Base-by-base conservation (phyloP, 176 grass and related monocot genomes). In the Cenchrus purpureus region DNA sequence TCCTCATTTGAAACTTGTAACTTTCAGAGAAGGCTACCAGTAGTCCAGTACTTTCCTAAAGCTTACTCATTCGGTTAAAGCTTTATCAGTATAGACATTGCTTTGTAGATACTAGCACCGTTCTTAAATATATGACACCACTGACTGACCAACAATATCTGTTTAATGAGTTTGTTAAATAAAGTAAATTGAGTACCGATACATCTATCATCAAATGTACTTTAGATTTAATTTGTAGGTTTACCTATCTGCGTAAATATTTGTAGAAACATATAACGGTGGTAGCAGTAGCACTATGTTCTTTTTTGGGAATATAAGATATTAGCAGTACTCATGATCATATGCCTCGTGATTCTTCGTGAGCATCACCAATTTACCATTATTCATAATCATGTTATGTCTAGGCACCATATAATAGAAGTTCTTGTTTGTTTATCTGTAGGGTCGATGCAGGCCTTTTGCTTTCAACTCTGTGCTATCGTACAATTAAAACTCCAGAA, bases 401-500 rank as follows among this genome's bases (percentile, higher is more conserved):
- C 64, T 50, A 32, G 22, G 48, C 11, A 73, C 49, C 22, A 59
- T 46, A 72, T 62, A 71, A 61, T 77, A 54, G 17, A 40, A 11
- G 42, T 71, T 79, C 15, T 65, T 87, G 51, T 82, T 90, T 77
- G 40, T 74, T 80, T 79, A 20, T 77, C 74, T 88, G 53, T 79
- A 97, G 94, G 94, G 87, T 90, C 83, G 91, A 97, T 82, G 77
- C 25, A 25, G 85, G 79, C 32, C 87, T 97, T 88, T 79, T 97
- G 65, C 82, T 94, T 77, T 80, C 91, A 74, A 94, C 91, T 55
- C 64, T 97, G 70, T 88, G 91, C 68, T 86, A 77, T 86, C 94
- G 94, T 59, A 91, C 85, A 70, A 97, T 97, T 86, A 92, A 97
- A 86, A 94, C 94, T 70, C 89, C 58, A 42, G 94, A 97, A 93